Conservation (phyloP, 345 rosid genomes). For the Pugionium cornutum region DNA sequence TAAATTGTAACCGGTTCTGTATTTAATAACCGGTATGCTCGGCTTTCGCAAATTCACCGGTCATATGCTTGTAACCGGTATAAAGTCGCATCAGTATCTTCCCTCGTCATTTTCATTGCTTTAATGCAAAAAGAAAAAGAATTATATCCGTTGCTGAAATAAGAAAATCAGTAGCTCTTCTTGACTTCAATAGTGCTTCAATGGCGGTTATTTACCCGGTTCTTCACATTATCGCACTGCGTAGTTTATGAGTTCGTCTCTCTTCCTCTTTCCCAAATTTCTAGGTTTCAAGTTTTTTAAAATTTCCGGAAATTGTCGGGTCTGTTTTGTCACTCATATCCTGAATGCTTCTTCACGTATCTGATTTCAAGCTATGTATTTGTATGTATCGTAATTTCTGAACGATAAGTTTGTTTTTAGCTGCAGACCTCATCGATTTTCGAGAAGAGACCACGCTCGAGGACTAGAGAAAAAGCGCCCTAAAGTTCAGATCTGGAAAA, state of each 20-base stretch:
- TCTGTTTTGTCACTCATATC: neutral
- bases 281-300: neutral
- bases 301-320: neutral
- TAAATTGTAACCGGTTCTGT: constrained; percentile 36
- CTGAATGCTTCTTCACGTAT: neutral
- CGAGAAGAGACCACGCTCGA: constrained; percentile 19
- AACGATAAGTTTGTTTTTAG: neutral
- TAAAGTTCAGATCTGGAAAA: constrained; percentile 42
- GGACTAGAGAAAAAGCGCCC: neutral
- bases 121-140: constrained; percentile 8
- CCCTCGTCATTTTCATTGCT: constrained; percentile 36
- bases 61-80: constrained; percentile 30
- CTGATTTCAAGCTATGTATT: neutral
- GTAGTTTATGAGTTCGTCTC: constrained; percentile 11
- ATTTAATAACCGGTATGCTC: constrained; percentile 27
- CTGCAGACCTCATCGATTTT: constrained; percentile 19
- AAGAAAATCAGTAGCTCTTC: constrained; percentile 21
- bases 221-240: constrained; percentile 27
- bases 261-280: neutral
- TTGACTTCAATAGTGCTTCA: constrained; percentile 22
- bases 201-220: constrained; percentile 19
- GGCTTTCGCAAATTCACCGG: neutral
- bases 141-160: constrained; percentile 39
- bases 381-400: constrained; percentile 6
- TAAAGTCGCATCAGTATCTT: constrained; percentile 30